Percentiles rank a stretch among this genome's conserved stretches.
Conservation (phyloP, 208 protist genomes). For the Leishmania gerbilli region DNA sequence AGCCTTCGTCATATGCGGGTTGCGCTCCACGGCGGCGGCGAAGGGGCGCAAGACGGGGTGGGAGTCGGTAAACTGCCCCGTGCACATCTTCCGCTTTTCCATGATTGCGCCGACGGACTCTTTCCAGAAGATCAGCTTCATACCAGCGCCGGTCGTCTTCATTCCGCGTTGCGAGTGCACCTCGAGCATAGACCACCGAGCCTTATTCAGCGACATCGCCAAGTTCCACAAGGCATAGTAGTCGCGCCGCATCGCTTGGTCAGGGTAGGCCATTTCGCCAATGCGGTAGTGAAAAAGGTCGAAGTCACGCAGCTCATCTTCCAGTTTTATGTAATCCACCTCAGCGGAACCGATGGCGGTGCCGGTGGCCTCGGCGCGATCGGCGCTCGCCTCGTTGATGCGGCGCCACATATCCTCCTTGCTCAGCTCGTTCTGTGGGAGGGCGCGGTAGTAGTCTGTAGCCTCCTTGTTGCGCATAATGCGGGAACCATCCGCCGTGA, state of each 20-base stretch:
- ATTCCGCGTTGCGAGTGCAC: conserved; percentile 83
- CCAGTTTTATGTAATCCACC: conserved; percentile 83
- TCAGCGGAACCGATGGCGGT: conserved; percentile 54
- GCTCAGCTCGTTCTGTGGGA: conserved; percentile 76
- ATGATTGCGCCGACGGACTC: conserved; percentile 68
- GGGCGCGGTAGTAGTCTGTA: conserved; percentile 73
- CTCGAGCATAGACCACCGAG: conserved; percentile 91
- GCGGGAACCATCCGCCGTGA: conserved; percentile 15
- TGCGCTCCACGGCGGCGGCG: conserved; percentile 63
- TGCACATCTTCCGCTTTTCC: conserved; percentile 63
- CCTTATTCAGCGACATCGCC: conserved; percentile 87
- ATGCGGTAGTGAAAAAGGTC: conserved; percentile 86
- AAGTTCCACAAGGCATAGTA: conserved; percentile 89
- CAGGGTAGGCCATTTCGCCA: conserved; percentile 74
- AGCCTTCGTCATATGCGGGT: conserved; percentile 81
- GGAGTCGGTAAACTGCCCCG: conserved; percentile 84
- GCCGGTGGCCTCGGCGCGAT: conserved; percentile 32
- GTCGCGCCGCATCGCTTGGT: conserved; percentile 61
- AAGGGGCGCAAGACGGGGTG: conserved; percentile 87
- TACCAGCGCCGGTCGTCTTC: conserved; percentile 89
- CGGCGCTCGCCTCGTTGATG: conserved; percentile 56
- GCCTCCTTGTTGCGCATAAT: conserved; percentile 46
- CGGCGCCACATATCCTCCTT: conserved; percentile 91
- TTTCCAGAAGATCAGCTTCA: conserved; percentile 92
- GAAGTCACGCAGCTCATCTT: conserved; percentile 73